Conservation (phyloP, 2,329 filamentous ascomycete species). For the Dendryphion nanum region DNA sequence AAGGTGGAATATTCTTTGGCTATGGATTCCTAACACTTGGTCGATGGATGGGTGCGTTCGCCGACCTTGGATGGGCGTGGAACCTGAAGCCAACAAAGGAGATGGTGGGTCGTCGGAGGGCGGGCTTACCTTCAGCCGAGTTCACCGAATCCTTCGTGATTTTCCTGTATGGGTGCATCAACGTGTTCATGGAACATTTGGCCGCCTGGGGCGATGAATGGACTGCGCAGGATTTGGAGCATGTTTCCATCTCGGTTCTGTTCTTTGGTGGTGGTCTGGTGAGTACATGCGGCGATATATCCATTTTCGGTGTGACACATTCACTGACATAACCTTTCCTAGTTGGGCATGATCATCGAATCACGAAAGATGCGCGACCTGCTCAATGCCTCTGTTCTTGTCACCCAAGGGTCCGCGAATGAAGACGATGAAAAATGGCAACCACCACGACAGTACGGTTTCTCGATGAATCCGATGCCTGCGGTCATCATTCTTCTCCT, state of each 20-base stretch:
- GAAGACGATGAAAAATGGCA: slow-evolving; percentile 48
- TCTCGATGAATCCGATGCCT: slow-evolving; percentile 86
- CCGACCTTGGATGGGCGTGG: slow-evolving; percentile 93
- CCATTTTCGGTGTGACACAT: slow-evolving; percentile 9
- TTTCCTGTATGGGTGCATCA: slow-evolving; percentile 83
- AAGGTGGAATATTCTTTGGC: slow-evolving; percentile 94
- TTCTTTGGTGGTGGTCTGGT: slow-evolving; percentile 91
- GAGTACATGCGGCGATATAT: slow-evolving; percentile 40
- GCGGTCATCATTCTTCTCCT: slow-evolving; percentile 82
- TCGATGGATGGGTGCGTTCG: slow-evolving; percentile 86
- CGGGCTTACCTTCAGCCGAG: slow-evolving; percentile 70
- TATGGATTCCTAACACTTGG: slow-evolving; percentile 84
- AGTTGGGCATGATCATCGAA: slow-evolving; percentile 81
- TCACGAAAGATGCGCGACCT: slow-evolving; percentile 64
- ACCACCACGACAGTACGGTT: slow-evolving; percentile 65
- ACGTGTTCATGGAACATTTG: slow-evolving; percentile 90
- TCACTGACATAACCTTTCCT: slow-evolving; percentile 21
- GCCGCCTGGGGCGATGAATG: slow-evolving; percentile 69
- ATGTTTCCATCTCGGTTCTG: slow-evolving; percentile 86
- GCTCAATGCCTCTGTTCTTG: slow-evolving; percentile 54
- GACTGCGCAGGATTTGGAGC: slow-evolving; percentile 80
- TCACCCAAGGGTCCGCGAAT: slow-evolving; percentile 29
- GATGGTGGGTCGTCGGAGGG: slow-evolving; percentile 61
- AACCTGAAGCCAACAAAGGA: slow-evolving; percentile 69
- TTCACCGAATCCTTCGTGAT: slow-evolving; percentile 89